Conservation (phyloP, 2,329 filamentous ascomycete species). For the Shiraia sp. region DNA sequence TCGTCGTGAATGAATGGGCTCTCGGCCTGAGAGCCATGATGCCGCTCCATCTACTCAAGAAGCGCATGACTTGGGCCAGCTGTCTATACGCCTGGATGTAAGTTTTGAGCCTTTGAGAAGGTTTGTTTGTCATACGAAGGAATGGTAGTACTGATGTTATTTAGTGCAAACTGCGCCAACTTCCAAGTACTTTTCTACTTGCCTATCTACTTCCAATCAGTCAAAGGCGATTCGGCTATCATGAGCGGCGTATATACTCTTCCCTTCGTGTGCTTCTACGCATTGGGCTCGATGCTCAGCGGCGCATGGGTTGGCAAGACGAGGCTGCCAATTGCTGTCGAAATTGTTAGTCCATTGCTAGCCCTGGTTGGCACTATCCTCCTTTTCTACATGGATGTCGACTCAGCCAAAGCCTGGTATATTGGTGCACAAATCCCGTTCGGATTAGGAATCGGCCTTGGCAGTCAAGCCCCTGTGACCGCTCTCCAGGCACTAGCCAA, state of each 20-base stretch:
- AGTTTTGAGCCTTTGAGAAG: too few relatives aligned
- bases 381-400: too few relatives aligned
- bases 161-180: neutral
- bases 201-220: neutral
- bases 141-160: neutral
- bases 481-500: too few relatives aligned
- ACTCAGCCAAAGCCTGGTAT: too few relatives aligned
- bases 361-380: neutral
- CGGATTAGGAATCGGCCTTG: too few relatives aligned
- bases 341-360: neutral
- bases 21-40: neutral
- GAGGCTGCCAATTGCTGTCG: neutral
- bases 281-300: neutral
- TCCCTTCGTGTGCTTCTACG: neutral
- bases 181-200: neutral
- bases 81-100: neutral
- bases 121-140: neutral
- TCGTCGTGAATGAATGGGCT: conserved; percentile 19
- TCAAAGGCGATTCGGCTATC: neutral
- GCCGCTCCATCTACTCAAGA: neutral
- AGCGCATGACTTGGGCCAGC: neutral
- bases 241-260: neutral
- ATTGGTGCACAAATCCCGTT: too few relatives aligned
- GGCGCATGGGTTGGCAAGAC: neutral
- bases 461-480: too few relatives aligned